These are phyloP conservation scores for Berkeleyomyces rouxiae DNA, from an alignment of 2,329 filamentous ascomycete genomes.

Conservation along the genomic window DNA sequence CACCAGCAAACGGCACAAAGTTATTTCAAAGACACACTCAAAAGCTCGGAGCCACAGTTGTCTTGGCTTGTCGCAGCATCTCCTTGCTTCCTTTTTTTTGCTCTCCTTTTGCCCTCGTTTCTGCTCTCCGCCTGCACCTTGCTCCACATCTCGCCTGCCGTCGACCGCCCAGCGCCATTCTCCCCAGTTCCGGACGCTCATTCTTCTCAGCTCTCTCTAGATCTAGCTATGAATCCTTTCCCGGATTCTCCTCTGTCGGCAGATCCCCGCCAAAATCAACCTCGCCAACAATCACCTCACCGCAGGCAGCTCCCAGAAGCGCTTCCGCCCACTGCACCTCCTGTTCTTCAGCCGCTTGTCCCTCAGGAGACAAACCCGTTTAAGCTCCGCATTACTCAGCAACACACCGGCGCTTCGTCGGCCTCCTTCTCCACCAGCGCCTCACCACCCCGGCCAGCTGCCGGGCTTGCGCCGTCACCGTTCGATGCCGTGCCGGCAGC, in stretches of 20 bases:
- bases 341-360: neutral
- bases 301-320: neutral
- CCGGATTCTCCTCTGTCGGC: neutral
- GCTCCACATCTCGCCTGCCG: too few relatives aligned
- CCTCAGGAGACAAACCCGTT: slow-evolving; percentile 7
- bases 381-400: neutral
- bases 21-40: neutral
- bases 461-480: neutral
- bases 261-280: neutral
- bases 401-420: neutral
- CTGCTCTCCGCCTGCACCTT: neutral
- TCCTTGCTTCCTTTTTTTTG: neutral
- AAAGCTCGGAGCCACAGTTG: neutral
- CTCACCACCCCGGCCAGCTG: neutral
- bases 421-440: neutral
- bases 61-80: neutral
- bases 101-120: neutral
- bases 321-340: neutral
- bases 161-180: too few relatives aligned
- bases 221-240: neutral
- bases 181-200: too few relatives aligned
- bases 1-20: neutral
- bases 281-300: neutral
- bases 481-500: neutral
- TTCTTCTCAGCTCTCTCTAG: neutral